Conservation (phyloP, 1,284 basidiomycete species). For the Thecaphora thlaspeos region DNA sequence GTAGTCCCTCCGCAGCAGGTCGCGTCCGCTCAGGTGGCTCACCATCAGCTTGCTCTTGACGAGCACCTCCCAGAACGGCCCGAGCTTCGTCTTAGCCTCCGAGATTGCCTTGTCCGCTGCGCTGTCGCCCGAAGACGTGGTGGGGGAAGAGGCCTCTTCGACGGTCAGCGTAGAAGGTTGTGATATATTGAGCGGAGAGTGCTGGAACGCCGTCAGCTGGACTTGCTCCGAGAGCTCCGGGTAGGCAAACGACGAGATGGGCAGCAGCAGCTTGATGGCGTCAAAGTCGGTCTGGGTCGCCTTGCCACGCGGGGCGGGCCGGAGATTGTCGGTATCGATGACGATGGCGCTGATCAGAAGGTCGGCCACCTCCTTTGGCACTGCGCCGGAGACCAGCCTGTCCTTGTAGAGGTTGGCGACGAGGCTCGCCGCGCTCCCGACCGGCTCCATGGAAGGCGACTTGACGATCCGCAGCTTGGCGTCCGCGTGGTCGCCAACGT, state of each 20-base stretch:
- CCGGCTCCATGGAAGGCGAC: conserved; percentile 35
- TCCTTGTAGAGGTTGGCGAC: conserved; percentile 35
- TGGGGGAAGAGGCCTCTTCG: background rate
- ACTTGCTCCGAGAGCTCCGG: conserved; percentile 14
- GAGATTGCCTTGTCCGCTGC: conserved; percentile 18
- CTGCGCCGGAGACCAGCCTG: conserved; percentile 7
- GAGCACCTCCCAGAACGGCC: conserved; percentile 64
- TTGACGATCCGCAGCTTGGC: conserved; percentile 50
- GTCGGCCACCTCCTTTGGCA: conserved; percentile 34
- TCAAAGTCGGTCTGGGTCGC: conserved; percentile 36
- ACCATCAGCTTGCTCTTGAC: conserved; percentile 69
- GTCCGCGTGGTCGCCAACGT: conserved; percentile 69
- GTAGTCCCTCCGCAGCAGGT: conserved; percentile 86
- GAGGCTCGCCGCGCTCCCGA: conserved; percentile 39
- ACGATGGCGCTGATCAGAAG: conserved; percentile 59
- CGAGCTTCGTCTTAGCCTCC: conserved; percentile 34
- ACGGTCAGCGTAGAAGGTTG: background rate
- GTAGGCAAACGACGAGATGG: conserved; percentile 33
- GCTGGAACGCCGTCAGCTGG: conserved; percentile 10
- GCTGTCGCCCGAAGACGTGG: background rate
- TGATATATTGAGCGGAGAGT: conserved; percentile 17
- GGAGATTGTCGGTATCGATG: conserved; percentile 54
- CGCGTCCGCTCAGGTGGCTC: conserved; percentile 68
- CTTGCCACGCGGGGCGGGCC: conserved; percentile 34
- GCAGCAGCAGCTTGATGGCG: conserved; percentile 33